Percentiles rank a stretch among this genome's conserved stretches.
phyloP scores from a whole-genome alignment of 345 rosid genomes.

The Salix viminalis region DNA sequence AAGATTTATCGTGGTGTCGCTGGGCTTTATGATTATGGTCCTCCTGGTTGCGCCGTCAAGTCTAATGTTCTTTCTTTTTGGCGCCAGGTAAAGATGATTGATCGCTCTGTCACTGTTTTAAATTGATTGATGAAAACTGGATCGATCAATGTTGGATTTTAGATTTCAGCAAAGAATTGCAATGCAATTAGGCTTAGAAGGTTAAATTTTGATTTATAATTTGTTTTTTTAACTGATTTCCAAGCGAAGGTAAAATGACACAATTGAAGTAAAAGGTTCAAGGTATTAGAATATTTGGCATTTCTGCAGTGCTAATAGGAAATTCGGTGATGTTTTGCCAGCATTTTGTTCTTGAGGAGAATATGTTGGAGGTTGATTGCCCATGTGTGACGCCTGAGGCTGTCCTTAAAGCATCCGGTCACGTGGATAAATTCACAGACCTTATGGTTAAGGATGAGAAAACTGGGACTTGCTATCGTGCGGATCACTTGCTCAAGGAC shows the following conservation, averaged over 20 bases:
- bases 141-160: not conserved
- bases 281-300: not conserved
- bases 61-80: slow-evolving; percentile 79
- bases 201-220: not conserved
- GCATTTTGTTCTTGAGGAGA: slow-evolving; percentile 93
- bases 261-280: not conserved
- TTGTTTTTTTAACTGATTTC: not conserved
- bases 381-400: slow-evolving; percentile 95
- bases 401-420: slow-evolving; percentile 94
- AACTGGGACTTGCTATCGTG: slow-evolving; percentile 79
- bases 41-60: slow-evolving; percentile 89
- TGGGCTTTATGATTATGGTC: slow-evolving; percentile 87
- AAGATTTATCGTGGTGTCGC: slow-evolving; percentile 91
- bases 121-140: not conserved
- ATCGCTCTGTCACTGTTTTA: not conserved
- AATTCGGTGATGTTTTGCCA: slow-evolving; percentile 20
- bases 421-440: slow-evolving; percentile 94
- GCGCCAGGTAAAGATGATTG: slow-evolving; percentile 62
- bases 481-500: slow-evolving; percentile 90
- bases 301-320: not conserved
- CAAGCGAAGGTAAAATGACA: not conserved
- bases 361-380: slow-evolving; percentile 92
- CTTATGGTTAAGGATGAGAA: slow-evolving; percentile 94
- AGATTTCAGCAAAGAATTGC: not conserved
- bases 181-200: not conserved